Conservation (phyloP, 2,329 filamentous ascomycete genomes). For the Aspergillus candidus region DNA sequence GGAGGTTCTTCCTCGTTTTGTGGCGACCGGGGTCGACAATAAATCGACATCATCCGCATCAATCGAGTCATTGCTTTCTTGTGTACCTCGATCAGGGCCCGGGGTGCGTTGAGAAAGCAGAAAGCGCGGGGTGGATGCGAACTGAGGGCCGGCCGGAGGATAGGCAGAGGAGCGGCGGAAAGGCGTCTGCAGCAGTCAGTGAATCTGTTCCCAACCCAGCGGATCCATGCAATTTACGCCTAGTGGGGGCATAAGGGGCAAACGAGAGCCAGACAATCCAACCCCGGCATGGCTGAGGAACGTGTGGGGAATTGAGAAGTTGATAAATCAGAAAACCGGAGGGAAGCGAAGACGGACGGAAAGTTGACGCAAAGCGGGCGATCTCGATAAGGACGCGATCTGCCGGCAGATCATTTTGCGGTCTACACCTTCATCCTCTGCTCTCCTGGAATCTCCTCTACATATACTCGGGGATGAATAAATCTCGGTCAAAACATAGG, state of each 20-base stretch:
- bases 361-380: no score
- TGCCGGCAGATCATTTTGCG: no score
- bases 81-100: conserved; percentile 1
- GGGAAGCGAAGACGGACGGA: no score
- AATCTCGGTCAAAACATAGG: no score
- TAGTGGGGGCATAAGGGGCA: conserved; percentile 13
- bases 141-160: conserved; percentile 23
- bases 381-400: no score
- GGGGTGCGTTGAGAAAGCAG: conserved; percentile 22
- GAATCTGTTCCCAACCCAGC: neutral
- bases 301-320: conserved; percentile 1
- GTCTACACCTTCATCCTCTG: no score
- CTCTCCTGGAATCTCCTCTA: no score
- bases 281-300: neutral
- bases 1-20: neutral
- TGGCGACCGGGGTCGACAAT: no score
- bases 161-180: conserved; percentile 24
- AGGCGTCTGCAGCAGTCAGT: conserved; percentile 16
- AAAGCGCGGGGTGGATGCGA: conserved; percentile 30
- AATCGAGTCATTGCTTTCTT: conserved; percentile 14
- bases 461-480: no score
- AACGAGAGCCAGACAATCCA: neutral
- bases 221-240: conserved; percentile 5
- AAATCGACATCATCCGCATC: conserved; percentile 13
- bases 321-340: neutral